Evolutionary conservation across 352 stramenopile species (phyloP).

Genomic region (Pythium brachiatum): DNA sequence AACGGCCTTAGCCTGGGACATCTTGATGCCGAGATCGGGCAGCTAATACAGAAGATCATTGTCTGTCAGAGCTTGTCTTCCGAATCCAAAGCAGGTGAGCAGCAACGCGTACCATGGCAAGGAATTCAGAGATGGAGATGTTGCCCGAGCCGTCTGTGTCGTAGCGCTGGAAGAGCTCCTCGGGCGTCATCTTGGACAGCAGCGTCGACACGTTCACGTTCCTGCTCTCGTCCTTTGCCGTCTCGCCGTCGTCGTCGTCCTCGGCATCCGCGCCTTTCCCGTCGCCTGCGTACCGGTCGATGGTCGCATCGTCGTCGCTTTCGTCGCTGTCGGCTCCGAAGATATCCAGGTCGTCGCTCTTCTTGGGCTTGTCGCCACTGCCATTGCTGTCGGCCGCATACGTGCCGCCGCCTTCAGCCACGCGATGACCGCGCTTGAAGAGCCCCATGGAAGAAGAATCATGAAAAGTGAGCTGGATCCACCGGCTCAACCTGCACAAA

Average conservation of each 20-base stretch:
- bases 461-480: too few relatives aligned
- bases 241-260: conserved; percentile 26
- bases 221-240: conserved; percentile 45
- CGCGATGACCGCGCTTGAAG: conserved; percentile 25
- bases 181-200: conserved; percentile 65
- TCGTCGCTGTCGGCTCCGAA: conserved; percentile 76
- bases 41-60: too few relatives aligned
- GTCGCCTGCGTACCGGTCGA: conserved; percentile 51
- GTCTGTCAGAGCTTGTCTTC: too few relatives aligned
- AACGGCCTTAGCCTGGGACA: conserved; percentile 87
- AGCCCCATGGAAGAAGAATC: conserved; percentile 15
- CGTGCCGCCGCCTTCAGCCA: conserved; percentile 18
- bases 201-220: conserved; percentile 69
- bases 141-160: conserved; percentile 87
- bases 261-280: conserved; percentile 22
- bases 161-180: conserved; percentile 92
- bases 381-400: neutral
- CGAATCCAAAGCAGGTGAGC: too few relatives aligned
- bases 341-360: conserved; percentile 40
- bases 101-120: conserved; percentile 73
- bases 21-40: conserved; percentile 80
- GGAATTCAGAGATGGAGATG: conserved; percentile 92
- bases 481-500: neutral
- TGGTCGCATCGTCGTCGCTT: conserved; percentile 80
- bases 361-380: neutral